Conservation (phyloP, 2,329 filamentous ascomycete species). For the Pestalotiopsis sp. region DNA sequence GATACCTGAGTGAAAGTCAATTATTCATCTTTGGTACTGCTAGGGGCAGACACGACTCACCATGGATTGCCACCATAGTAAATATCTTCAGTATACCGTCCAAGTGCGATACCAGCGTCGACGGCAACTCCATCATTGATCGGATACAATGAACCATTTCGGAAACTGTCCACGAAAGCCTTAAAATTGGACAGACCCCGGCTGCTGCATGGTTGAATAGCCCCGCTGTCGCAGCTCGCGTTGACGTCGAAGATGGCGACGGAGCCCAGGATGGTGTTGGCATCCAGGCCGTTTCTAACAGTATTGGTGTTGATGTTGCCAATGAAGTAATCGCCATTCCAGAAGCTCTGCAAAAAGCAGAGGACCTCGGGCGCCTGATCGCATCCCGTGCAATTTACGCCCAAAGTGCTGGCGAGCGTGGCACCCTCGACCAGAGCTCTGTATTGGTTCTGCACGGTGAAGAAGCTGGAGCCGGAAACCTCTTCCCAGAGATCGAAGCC, state of each 20-base stretch:
- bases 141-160: constrained; percentile 44
- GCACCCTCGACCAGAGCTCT: constrained; percentile 51
- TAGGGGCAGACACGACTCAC: constrained; percentile 22
- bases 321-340: constrained; percentile 55
- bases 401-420: constrained; percentile 49
- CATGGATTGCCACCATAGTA: constrained; percentile 60
- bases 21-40: not conserved
- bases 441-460: constrained; percentile 56
- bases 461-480: constrained; percentile 57
- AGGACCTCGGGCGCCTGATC: constrained; percentile 50
- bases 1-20: constrained; percentile 32
- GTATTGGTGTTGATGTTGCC: constrained; percentile 50
- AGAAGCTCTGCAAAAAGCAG: constrained; percentile 57
- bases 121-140: constrained; percentile 50
- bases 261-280: constrained; percentile 51
- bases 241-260: constrained; percentile 51
- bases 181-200: constrained; percentile 56
- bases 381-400: constrained; percentile 49
- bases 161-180: constrained; percentile 54
- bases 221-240: constrained; percentile 49
- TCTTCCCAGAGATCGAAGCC: constrained; percentile 65
- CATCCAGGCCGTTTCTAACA: constrained; percentile 54
- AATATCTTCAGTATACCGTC: constrained; percentile 50
- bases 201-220: constrained; percentile 57
- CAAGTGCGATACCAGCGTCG: constrained; percentile 43